Percentiles rank a stretch among this genome's conserved stretches.
phyloP scores from a whole-genome alignment of 1,284 basidiomycete genomes.

The Psilocybe mexicana region DNA sequence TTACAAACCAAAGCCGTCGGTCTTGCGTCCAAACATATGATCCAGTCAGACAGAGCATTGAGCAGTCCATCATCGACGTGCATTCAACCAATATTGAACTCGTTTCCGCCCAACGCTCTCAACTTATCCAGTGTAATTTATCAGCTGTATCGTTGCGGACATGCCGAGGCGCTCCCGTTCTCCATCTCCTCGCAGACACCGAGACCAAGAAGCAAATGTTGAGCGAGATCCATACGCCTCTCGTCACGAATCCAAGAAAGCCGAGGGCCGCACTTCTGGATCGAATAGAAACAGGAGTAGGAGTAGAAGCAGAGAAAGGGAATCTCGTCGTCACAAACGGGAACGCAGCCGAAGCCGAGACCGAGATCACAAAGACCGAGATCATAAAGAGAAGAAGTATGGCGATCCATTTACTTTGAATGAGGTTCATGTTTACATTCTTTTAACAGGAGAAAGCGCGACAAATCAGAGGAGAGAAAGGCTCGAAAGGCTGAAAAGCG shows the following conservation, averaged over 20 bases:
- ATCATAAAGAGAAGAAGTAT: constrained; percentile 65
- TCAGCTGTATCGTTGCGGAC: too few species aligned
- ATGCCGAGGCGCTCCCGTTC: constrained; percentile 40
- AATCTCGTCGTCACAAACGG: constrained; percentile 40
- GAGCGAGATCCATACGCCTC: constrained; percentile 13
- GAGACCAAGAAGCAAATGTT: constrained; percentile 33
- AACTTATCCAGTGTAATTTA: too few species aligned
- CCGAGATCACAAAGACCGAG: constrained; percentile 42
- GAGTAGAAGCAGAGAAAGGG: constrained; percentile 37
- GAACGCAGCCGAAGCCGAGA: constrained; percentile 47
- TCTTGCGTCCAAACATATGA: background rate
- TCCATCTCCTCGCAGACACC: constrained; percentile 45
- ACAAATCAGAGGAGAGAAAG: constrained; percentile 76
- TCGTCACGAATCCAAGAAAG: constrained; percentile 26
- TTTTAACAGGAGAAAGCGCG: constrained; percentile 65
- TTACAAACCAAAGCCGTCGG: background rate
- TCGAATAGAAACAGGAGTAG: constrained; percentile 31
- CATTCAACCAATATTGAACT: too few species aligned
- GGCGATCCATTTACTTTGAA: constrained; percentile 19
- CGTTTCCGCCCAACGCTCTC: too few species aligned
- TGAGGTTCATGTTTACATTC: constrained; percentile 13
- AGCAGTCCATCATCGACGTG: too few species aligned
- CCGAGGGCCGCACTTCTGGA: constrained; percentile 10
- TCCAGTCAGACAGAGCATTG: background rate
- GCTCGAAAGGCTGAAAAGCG: constrained; percentile 83